Evolutionary conservation across 176 grass and related monocot species (phyloP).

Genomic region (Triticum timopheevii): DNA sequence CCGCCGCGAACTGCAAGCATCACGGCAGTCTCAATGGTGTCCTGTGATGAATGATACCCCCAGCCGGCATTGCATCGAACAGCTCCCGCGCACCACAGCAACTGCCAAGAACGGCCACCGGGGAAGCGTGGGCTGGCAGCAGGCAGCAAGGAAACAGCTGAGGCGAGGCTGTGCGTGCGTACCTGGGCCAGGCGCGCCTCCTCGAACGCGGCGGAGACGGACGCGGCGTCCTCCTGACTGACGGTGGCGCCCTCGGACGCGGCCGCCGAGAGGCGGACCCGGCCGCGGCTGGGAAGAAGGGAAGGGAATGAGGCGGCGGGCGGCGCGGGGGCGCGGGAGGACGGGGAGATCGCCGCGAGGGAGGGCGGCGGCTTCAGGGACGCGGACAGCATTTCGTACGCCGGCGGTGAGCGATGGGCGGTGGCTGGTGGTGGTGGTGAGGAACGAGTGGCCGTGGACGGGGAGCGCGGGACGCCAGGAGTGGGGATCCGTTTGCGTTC

Average conservation of each 20-base stretch:
- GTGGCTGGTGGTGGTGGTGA: neutral
- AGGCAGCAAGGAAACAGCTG: neutral
- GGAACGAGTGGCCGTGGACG: constrained; percentile 40
- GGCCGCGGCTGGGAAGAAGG: neutral
- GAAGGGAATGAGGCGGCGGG: neutral
- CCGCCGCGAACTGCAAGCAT: constrained; percentile 48
- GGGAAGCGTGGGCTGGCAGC: neutral
- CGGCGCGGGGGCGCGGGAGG: neutral
- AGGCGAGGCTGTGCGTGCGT: neutral
- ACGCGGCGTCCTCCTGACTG: constrained; percentile 24
- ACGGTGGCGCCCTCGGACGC: constrained; percentile 29
- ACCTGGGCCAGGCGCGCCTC: constrained; percentile 55
- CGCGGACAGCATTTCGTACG: constrained; percentile 40
- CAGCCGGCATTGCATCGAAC: constrained; percentile 40
- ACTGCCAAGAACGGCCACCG: neutral
- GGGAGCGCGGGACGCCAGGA: neutral
- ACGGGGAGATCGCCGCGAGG: constrained; percentile 16
- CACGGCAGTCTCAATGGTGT: neutral
- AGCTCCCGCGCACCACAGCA: neutral
- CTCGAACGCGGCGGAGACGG: constrained; percentile 25
- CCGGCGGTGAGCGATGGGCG: neutral
- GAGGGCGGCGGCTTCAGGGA: constrained; percentile 34
- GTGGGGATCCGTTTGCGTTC: neutral
- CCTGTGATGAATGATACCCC: neutral
- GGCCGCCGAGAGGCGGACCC: neutral